Conservation (phyloP, 768 basidiomycete species). For the Mycena polygramma region DNA sequence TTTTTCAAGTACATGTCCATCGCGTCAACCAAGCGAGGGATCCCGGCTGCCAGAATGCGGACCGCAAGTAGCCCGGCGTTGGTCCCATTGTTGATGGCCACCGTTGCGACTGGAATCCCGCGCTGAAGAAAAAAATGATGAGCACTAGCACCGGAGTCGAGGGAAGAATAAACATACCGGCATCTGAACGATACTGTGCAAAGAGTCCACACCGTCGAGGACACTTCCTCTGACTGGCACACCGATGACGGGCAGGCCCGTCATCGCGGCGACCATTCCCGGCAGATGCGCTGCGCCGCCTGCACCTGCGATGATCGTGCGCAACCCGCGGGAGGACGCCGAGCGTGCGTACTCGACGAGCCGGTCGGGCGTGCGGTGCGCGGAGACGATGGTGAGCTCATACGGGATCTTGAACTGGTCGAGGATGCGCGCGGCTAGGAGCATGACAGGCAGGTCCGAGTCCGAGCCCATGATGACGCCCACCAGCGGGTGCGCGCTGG, state of each 20-base stretch:
- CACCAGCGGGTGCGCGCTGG: constrained; percentile 82
- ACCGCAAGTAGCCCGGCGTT: constrained; percentile 95
- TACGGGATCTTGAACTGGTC: constrained; percentile 88
- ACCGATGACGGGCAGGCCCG: constrained; percentile 91
- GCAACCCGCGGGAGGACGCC: constrained; percentile 75
- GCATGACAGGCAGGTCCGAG: constrained; percentile 95
- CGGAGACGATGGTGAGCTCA: constrained; percentile 96
- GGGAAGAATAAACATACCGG: constrained; percentile 67
- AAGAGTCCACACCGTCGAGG: constrained; percentile 94
- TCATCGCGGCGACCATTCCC: constrained; percentile 98
- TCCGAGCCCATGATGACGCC: constrained; percentile 99
- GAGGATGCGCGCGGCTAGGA: constrained; percentile 87
- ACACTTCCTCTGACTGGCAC: constrained; percentile 97
- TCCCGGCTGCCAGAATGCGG: constrained; percentile 84
- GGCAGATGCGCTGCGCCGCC: constrained; percentile 99
- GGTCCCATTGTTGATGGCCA: constrained; percentile 95
- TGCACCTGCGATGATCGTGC: constrained; percentile 92
- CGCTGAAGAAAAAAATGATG: constrained; percentile 62
- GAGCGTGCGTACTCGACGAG: constrained; percentile 85
- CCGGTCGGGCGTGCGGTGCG: constrained; percentile 93
- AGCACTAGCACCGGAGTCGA: not conserved
- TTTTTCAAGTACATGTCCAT: constrained; percentile 82
- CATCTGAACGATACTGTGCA: constrained; percentile 99
- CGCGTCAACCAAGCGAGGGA: constrained; percentile 70
- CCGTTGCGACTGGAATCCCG: constrained; percentile 96